phyloP scores from a whole-genome alignment of 2,329 filamentous ascomycete genomes.

The Dactylellina haptotyla region DNA sequence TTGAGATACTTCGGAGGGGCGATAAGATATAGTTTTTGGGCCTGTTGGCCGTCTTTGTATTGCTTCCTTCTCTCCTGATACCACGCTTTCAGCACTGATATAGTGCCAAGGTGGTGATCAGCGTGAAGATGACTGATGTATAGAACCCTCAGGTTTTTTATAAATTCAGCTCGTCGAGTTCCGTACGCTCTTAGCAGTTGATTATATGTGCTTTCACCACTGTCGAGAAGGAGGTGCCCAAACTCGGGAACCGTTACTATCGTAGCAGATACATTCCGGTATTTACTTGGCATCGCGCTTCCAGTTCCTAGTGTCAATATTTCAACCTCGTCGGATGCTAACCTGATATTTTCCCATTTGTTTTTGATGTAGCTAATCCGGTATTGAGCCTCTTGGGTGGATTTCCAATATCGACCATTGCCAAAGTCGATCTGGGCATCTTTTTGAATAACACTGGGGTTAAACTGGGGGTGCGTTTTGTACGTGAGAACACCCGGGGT shows the following conservation, averaged over 20 bases:
- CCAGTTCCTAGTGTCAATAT: conserved; percentile 90
- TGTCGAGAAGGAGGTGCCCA: conserved; percentile 91
- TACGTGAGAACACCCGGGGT: neutral
- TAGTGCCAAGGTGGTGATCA: conserved; percentile 90
- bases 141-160: conserved; percentile 81
- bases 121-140: conserved; percentile 97
- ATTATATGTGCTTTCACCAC: conserved; percentile 89
- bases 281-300: conserved; percentile 87
- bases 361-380: too few species aligned
- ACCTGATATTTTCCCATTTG: too few species aligned
- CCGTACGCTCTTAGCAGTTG: conserved; percentile 81
- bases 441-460: conserved; percentile 53
- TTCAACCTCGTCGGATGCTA: conserved; percentile 76
- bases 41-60: conserved; percentile 59
- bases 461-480: conserved; percentile 55
- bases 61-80: conserved; percentile 70
- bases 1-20: conserved; percentile 62
- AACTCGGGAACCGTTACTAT: conserved; percentile 82
- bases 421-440: conserved; percentile 48
- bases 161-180: conserved; percentile 72
- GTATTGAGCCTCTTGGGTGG: conserved; percentile 66
- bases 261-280: conserved; percentile 92
- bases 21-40: conserved; percentile 56
- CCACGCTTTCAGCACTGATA: conserved; percentile 85
- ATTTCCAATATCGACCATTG: conserved; percentile 64